These are phyloP conservation scores for Haplosporangium sp. DNA, from an alignment of 371 early-diverging fungal species.

Conservation along the genomic window DNA sequence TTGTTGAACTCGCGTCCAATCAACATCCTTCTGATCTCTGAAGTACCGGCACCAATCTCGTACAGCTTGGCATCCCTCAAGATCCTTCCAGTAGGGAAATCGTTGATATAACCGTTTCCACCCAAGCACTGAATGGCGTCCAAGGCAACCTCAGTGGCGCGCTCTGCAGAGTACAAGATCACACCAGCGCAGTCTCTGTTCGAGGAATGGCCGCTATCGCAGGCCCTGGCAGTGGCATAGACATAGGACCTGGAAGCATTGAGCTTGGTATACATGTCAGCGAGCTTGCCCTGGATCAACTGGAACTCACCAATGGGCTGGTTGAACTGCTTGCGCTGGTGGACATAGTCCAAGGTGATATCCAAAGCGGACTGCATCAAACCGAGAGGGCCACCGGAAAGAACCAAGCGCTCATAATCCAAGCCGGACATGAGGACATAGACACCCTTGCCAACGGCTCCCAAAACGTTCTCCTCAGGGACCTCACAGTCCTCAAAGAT, in stretches of 20 bases:
- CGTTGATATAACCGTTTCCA: slow-evolving; percentile 97
- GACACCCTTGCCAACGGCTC: slow-evolving; percentile 90
- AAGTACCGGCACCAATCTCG: slow-evolving; percentile 98
- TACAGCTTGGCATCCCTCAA: slow-evolving; percentile 97
- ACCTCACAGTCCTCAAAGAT: slow-evolving; percentile 96
- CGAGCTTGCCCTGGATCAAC: slow-evolving; percentile 94
- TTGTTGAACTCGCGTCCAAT: slow-evolving; percentile 88
- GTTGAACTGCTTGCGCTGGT: slow-evolving; percentile 92
- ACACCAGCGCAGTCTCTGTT: slow-evolving; percentile 97
- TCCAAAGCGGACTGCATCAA: slow-evolving; percentile 95
- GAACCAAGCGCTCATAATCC: slow-evolving; percentile 92
- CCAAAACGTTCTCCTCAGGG: slow-evolving; percentile 93
- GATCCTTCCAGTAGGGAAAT: slow-evolving; percentile 93
- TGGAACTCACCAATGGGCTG: slow-evolving; percentile 92
- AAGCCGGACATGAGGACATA: slow-evolving; percentile 97
- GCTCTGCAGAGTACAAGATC: slow-evolving; percentile 95
- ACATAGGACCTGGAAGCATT: slow-evolving; percentile 92
- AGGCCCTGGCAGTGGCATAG: slow-evolving; percentile 92
- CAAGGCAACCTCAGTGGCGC: slow-evolving; percentile 94
- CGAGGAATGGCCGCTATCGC: slow-evolving; percentile 82
- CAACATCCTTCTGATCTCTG: slow-evolving; percentile 97
- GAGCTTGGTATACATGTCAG: slow-evolving; percentile 97
- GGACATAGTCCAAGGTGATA: slow-evolving; percentile 86
- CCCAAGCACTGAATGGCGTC: slow-evolving; percentile 97
- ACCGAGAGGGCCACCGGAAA: slow-evolving; percentile 94